Evolutionary conservation across 2,329 filamentous ascomycete genomes (phyloP).

Genomic region (Niveomyces coronatus): DNA sequence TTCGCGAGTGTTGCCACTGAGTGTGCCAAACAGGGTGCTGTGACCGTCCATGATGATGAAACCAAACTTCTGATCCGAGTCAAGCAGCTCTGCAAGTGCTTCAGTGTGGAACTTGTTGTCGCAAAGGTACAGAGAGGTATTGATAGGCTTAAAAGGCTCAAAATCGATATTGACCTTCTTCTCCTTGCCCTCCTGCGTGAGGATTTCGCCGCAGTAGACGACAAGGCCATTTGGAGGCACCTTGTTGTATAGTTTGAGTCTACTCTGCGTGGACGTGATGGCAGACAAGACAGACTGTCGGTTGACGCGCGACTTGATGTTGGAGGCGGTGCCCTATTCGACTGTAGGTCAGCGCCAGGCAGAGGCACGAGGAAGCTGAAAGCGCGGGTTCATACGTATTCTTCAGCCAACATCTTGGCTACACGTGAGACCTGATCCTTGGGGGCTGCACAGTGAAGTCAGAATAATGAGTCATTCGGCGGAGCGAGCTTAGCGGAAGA

Average conservation of each 20-base stretch:
- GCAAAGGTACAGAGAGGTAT: constrained; percentile 97
- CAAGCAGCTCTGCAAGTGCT: constrained; percentile 88
- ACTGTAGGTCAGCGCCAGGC: background rate
- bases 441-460: constrained; percentile 55
- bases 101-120: constrained; percentile 99
- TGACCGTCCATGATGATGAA: constrained; percentile 99
- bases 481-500: background rate
- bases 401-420: constrained; percentile 99
- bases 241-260: constrained; percentile 98
- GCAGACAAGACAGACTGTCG: constrained; percentile 94
- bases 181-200: constrained; percentile 97
- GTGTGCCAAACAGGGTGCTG: constrained; percentile 89
- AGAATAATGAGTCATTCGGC: constrained; percentile 6
- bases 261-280: constrained; percentile 98
- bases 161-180: constrained; percentile 99
- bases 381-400: constrained; percentile 84
- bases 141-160: constrained; percentile 99
- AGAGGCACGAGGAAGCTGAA: background rate
- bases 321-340: constrained; percentile 81
- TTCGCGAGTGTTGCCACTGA: constrained; percentile 95
- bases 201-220: constrained; percentile 99
- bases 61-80: constrained; percentile 98
- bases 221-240: constrained; percentile 96
- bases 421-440: constrained; percentile 96
- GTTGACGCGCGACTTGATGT: constrained; percentile 99